Conservation (phyloP, 2,329 filamentous ascomycete genomes). For the Diaporthe humulicola region DNA sequence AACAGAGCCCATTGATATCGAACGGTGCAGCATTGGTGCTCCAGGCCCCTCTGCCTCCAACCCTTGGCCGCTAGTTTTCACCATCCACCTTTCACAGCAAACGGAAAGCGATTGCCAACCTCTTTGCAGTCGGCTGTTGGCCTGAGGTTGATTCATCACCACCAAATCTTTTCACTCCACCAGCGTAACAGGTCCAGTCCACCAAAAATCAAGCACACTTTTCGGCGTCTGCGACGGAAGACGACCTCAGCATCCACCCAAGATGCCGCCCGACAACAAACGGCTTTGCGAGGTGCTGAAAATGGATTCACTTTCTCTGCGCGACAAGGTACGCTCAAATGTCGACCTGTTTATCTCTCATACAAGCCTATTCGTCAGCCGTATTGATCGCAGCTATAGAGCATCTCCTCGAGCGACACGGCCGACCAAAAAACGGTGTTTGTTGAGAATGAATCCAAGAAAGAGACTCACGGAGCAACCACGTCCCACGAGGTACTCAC, state of each 20-base stretch:
- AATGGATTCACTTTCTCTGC: background rate
- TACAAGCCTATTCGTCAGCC: background rate
- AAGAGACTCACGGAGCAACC: too few species aligned
- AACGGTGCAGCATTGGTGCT: background rate
- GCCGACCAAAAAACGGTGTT: background rate
- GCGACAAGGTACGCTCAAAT: background rate
- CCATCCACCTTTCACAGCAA: background rate
- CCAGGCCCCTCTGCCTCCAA: background rate
- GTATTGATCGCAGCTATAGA: background rate
- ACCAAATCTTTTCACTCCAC: background rate
- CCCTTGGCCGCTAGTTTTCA: background rate
- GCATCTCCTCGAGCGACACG: background rate
- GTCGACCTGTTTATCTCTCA: background rate
- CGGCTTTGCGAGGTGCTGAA: background rate
- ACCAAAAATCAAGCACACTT: background rate
- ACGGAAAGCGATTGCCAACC: background rate
- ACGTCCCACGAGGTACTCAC: background rate
- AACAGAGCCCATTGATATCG: background rate
- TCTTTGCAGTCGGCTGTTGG: background rate
- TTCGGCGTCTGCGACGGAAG: background rate
- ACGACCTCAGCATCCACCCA: background rate
- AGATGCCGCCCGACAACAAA: background rate
- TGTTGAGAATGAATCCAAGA: background rate
- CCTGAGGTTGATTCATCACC: background rate
- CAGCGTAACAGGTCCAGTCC: background rate